phyloP scores from a whole-genome alignment of 768 basidiomycete species.

The Boletus sp. region DNA sequence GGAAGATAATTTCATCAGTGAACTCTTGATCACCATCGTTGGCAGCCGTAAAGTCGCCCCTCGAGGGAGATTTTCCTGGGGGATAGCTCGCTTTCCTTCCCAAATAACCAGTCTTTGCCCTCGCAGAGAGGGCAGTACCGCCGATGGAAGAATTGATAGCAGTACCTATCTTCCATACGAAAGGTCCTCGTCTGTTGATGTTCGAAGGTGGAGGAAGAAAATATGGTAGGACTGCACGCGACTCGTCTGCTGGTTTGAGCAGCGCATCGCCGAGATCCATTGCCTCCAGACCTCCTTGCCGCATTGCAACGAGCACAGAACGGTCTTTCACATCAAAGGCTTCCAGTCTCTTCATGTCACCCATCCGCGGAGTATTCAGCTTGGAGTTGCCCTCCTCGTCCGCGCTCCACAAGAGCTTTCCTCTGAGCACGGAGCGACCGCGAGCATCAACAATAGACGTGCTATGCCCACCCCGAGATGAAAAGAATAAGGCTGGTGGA shows the following conservation, averaged over 20 bases:
- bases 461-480: constrained; percentile 87
- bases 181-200: constrained; percentile 69
- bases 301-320: constrained; percentile 80
- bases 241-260: constrained; percentile 76
- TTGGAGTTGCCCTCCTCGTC: constrained; percentile 52
- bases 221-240: constrained; percentile 67
- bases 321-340: constrained; percentile 76
- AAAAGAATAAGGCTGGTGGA: constrained; percentile 83
- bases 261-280: constrained; percentile 80
- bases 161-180: constrained; percentile 81
- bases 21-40: constrained; percentile 54
- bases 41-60: constrained; percentile 46
- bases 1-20: constrained; percentile 71
- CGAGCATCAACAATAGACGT: constrained; percentile 86
- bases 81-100: constrained; percentile 51
- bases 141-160: constrained; percentile 49
- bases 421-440: constrained; percentile 80
- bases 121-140: constrained; percentile 41
- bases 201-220: constrained; percentile 62
- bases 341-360: constrained; percentile 81
- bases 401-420: constrained; percentile 74
- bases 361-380: constrained; percentile 49
- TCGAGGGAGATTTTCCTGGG: constrained; percentile 47
- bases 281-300: constrained; percentile 82
- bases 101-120: constrained; percentile 40